Evolutionary conservation across 139 green algal species (phyloP).

Genomic region (Auxenochlorella protothecoides): DNA sequence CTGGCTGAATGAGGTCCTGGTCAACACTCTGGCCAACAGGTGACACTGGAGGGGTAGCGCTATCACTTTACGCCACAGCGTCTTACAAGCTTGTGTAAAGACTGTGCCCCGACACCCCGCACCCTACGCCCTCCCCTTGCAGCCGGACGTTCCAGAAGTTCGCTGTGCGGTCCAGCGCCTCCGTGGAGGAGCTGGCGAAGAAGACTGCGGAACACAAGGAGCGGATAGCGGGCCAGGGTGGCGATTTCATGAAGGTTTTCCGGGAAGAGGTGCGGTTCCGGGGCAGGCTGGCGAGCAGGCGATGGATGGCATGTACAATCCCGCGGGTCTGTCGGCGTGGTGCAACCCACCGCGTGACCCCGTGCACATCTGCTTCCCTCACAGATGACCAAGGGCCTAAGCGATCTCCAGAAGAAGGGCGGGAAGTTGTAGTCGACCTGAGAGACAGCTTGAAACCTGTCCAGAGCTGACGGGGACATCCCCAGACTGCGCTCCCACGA

Average conservation of each 20-base stretch:
- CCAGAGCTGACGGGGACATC: too few relatives aligned
- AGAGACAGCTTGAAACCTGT: too few relatives aligned
- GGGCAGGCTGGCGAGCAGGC: background rate
- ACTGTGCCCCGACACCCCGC: background rate
- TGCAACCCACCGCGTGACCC: too few relatives aligned
- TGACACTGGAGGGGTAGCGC: background rate
- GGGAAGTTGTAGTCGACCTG: too few relatives aligned
- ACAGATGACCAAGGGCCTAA: slow-evolving; percentile 3
- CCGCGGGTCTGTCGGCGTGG: too few relatives aligned
- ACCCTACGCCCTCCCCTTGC: slow-evolving; percentile 2
- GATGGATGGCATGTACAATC: background rate
- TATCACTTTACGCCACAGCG: background rate
- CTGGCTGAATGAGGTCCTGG: slow-evolving; percentile 54
- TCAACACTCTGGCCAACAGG: slow-evolving; percentile 55
- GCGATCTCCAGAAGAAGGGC: too few relatives aligned
- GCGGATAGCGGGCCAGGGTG: slow-evolving; percentile 11
- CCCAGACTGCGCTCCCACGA: too few relatives aligned
- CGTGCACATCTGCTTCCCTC: background rate
- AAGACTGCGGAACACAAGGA: slow-evolving; percentile 29
- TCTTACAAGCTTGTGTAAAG: background rate
- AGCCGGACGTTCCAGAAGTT: slow-evolving; percentile 59
- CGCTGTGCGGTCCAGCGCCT: slow-evolving; percentile 41
- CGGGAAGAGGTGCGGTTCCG: slow-evolving; percentile 25
- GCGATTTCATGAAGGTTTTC: slow-evolving; percentile 31
- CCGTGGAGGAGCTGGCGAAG: slow-evolving; percentile 34